These are phyloP conservation scores for Malbranchea zuffiana DNA, from an alignment of 2,329 filamentous ascomycete genomes.

Conservation along the genomic window DNA sequence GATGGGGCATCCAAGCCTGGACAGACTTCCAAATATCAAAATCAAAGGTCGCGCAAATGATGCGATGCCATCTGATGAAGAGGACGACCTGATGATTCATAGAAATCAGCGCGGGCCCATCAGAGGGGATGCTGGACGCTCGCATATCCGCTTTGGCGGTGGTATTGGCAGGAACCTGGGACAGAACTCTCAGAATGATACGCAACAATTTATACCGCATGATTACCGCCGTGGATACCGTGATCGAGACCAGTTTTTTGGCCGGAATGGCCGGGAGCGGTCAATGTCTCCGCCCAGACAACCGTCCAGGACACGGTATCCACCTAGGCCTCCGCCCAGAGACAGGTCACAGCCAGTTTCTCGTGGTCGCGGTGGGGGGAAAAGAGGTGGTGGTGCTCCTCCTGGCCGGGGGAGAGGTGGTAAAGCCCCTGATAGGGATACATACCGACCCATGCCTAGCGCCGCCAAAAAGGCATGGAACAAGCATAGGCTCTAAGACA, in stretches of 20 bases:
- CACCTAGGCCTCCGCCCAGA: slow-evolving; percentile 18
- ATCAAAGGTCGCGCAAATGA: slow-evolving; percentile 29
- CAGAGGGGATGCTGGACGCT: slow-evolving; percentile 20
- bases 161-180: slow-evolving; percentile 22
- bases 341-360: slow-evolving; percentile 13
- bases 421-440: slow-evolving; percentile 16
- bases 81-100: slow-evolving; percentile 26
- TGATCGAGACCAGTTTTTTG: slow-evolving; percentile 22
- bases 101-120: slow-evolving; percentile 21
- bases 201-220: slow-evolving; percentile 11
- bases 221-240: slow-evolving; percentile 13
- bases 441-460: slow-evolving; percentile 27
- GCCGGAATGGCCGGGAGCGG: slow-evolving; percentile 20
- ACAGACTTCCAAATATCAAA: slow-evolving; percentile 22
- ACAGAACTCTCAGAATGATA: slow-evolving; percentile 5
- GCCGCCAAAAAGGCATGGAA: slow-evolving; percentile 26
- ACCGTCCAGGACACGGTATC: slow-evolving; percentile 12
- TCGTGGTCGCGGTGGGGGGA: slow-evolving; percentile 10
- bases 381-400: slow-evolving; percentile 16
- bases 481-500: slow-evolving; percentile 20
- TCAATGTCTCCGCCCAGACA: slow-evolving; percentile 25
- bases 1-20: slow-evolving; percentile 12
- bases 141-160: slow-evolving; percentile 28
- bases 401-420: slow-evolving; percentile 14
- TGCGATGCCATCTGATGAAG: slow-evolving; percentile 23